Conservation (phyloP, 2,329 filamentous ascomycete species). For the Colletotrichum spinosum region DNA sequence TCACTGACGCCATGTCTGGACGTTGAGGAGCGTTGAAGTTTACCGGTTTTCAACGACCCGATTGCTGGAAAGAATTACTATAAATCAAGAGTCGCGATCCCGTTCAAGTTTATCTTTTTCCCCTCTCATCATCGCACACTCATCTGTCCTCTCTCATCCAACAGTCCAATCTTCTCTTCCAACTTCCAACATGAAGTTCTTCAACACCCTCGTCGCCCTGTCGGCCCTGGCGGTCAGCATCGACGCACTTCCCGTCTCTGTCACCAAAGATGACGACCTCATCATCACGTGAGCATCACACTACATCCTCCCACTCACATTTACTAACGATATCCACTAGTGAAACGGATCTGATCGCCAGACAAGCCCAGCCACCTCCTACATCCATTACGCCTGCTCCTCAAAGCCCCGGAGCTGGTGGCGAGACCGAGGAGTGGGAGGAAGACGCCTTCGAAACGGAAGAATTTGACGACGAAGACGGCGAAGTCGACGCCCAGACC, state of each 20-base stretch:
- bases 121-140: slow-evolving; percentile 11
- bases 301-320: rapidly evolving
- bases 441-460: slow-evolving; percentile 9
- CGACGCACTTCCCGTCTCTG: slow-evolving; percentile 31
- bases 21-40: not conserved
- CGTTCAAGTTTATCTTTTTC: not conserved
- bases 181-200: slow-evolving; percentile 24
- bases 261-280: slow-evolving; percentile 19
- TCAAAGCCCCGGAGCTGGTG: slow-evolving; percentile 16
- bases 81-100: slow-evolving; percentile 7
- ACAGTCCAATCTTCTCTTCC: not conserved
- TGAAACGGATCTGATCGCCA: slow-evolving; percentile 15
- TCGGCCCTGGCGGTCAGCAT: slow-evolving; percentile 36
- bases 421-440: slow-evolving; percentile 8
- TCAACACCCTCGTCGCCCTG: slow-evolving; percentile 23
- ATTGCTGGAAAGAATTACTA: not conserved
- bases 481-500: slow-evolving; percentile 18
- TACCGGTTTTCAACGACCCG: too few relatives aligned
- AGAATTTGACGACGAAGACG: not conserved
- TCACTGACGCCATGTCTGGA: not conserved
- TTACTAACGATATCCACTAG: not conserved
- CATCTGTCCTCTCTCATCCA: not conserved
- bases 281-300: slow-evolving; percentile 7
- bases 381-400: slow-evolving; percentile 3
- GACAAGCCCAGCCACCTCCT: slow-evolving; percentile 15